A percentile compares a stretch with the other conserved stretches of the same genome.
Evolutionary conservation across 2,329 filamentous ascomycete genomes (phyloP).

Genomic region (Sclerotinia minor): DNA sequence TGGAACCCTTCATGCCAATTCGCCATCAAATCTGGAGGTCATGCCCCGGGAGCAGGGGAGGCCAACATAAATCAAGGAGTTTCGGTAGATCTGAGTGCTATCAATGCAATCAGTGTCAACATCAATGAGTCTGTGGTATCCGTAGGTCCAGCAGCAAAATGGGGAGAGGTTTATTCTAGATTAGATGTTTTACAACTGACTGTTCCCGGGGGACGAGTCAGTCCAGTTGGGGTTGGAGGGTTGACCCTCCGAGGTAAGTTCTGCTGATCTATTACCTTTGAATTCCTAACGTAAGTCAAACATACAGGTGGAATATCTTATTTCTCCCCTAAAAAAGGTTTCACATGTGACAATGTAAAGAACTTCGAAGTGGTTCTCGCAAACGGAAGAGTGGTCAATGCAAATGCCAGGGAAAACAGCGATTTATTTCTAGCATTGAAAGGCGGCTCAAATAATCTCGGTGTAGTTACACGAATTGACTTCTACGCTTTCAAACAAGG

Average conservation of each 20-base stretch:
- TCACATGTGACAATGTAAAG: slow-evolving; percentile 51
- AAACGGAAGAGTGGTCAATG: slow-evolving; percentile 50
- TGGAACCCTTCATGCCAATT: slow-evolving; percentile 14
- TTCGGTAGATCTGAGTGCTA: slow-evolving; percentile 3
- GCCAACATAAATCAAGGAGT: slow-evolving; percentile 18
- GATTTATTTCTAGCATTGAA: slow-evolving; percentile 55
- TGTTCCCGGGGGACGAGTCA: slow-evolving; percentile 4
- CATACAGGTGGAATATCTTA: slow-evolving; percentile 34
- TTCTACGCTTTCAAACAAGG: slow-evolving; percentile 26
- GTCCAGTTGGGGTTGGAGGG: slow-evolving; percentile 27
- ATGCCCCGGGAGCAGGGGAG: background rate
- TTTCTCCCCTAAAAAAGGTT: slow-evolving; percentile 44
- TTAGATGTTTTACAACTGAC: slow-evolving; percentile 2
- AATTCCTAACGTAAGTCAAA: background rate
- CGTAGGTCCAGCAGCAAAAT: background rate
- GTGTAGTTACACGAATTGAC: slow-evolving; percentile 50
- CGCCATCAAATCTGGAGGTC: slow-evolving; percentile 4
- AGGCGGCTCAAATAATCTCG: slow-evolving; percentile 59
- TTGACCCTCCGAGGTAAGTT: slow-evolving; percentile 2
- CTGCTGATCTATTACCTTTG: background rate
- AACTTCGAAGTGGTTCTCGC: slow-evolving; percentile 55
- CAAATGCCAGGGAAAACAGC: slow-evolving; percentile 42
- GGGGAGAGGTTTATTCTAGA: slow-evolving; percentile 13
- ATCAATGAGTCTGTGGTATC: background rate
- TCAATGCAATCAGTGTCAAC: background rate